Conservation (phyloP, 495 filamentous ascomycete species). For the Penicillium diatomitis region DNA sequence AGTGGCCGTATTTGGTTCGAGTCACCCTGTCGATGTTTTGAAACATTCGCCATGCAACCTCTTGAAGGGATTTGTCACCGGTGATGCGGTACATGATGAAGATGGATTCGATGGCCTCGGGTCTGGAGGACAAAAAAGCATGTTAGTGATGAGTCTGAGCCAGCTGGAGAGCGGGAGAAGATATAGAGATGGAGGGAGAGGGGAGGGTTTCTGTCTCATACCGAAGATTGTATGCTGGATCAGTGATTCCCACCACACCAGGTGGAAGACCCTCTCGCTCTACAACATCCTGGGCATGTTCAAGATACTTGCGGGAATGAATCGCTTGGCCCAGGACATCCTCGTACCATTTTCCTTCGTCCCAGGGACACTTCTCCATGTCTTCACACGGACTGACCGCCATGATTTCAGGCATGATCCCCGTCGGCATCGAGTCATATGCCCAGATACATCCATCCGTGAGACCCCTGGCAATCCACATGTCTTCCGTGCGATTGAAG, state of each 20-base stretch:
- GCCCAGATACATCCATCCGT: constrained; percentile 53
- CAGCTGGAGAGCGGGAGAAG: no score
- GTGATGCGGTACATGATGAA: constrained; percentile 73
- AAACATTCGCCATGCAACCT: constrained; percentile 74
- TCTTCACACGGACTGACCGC: constrained; percentile 42
- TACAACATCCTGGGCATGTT: constrained; percentile 34
- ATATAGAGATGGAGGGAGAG: no score
- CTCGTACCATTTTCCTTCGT: constrained; percentile 41
- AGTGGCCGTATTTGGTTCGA: constrained; percentile 47
- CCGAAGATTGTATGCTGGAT: constrained; percentile 58
- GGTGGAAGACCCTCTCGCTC: constrained; percentile 38
- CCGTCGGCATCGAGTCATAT: constrained; percentile 46
- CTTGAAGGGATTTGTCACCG: constrained; percentile 54
- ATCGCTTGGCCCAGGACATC: constrained; percentile 21
- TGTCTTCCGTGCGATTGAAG: constrained; percentile 45
- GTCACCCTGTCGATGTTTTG: constrained; percentile 51
- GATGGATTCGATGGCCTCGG: constrained; percentile 63
- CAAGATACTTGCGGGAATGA: constrained; percentile 17
- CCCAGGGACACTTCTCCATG: constrained; percentile 43
- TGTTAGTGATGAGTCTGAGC: neutral
- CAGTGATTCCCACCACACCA: constrained; percentile 50
- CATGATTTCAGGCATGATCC: constrained; percentile 55
- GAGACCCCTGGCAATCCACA: constrained; percentile 45
- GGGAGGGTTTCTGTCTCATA: constrained; percentile 18
- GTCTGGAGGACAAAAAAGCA: constrained; percentile 21